Base-by-base conservation (phyloP, 257 asterid species). In the Solanum lycopersicoides region DNA sequence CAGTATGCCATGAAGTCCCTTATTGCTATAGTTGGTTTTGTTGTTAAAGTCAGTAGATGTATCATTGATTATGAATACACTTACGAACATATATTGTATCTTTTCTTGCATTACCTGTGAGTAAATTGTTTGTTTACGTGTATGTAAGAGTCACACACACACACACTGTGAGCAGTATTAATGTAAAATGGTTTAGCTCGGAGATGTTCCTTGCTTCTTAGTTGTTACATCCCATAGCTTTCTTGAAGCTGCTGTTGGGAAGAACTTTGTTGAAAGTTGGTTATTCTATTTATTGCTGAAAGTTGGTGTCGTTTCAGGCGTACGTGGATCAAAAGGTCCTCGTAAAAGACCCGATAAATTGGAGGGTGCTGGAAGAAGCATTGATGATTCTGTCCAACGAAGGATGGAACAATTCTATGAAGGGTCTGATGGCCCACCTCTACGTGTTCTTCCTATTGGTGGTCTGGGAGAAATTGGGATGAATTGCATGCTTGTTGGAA, bases 401-500 rank as follows among this genome's bases (percentile, higher is more conserved):
- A 96, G 92, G 93, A 96, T 97, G 98, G 99, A 96, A 88, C 97
- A 94, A 89, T 96, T 97, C 88, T 95, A 96, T 83, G 99, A 97
- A 97, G 99, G 99, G 69, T 86, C 98, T 73, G 94, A 93, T 85
- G 99, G 99, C 59, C 99, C 99, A 1, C 99, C 99, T 84, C 88
- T 96, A 84, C 97, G 99, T 39, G 76, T 97, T 90, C 94, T 97
- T 59, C 99, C 99, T 66, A 96, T 97, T 92, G 99, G 99, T 50
- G 99, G 99, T 86, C 91, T 97, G 79, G 99, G 98, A 89, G 99
- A 97, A 93, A 97, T 97, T 50, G 99, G 99, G 93, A 97, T 97
- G 99, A 97, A 97, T 87, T 97, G 99, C 94, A 97, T 97, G 99
- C 96, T 97, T 21, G 95, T 97, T 44, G 99, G 99, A 75, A 95